A percentile compares a stretch with the other conserved stretches of the same genome.
Conservation (phyloP, 306 rosid genomes). For the Vigna hirtella region DNA sequence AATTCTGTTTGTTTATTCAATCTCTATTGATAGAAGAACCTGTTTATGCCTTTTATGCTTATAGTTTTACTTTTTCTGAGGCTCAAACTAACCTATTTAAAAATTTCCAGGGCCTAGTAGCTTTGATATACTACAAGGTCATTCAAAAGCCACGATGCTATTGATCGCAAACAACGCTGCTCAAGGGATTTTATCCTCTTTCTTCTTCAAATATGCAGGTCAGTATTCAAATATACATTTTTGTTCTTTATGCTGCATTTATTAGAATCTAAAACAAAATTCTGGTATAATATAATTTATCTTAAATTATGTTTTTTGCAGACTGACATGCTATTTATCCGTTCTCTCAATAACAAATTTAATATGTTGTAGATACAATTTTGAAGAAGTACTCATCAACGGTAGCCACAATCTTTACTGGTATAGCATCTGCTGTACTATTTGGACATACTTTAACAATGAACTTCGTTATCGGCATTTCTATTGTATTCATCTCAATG, state of each 20-base stretch:
- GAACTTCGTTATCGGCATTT: constrained; percentile 93
- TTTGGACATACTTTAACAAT: constrained; percentile 94
- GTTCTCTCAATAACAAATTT: constrained; percentile 32
- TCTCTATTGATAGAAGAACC: constrained; percentile 10
- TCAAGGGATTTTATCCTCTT: constrained; percentile 96
- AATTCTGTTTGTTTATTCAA: constrained; percentile 19
- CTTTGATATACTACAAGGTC: constrained; percentile 95
- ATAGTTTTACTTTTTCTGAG: constrained; percentile 14
- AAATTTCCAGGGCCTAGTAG: constrained; percentile 79
- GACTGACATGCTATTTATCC: constrained; percentile 15
- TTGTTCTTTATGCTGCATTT: neutral
- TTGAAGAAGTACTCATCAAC: constrained; percentile 98
- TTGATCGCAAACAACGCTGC: constrained; percentile 96
- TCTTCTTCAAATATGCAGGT: constrained; percentile 99
- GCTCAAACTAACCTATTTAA: constrained; percentile 44
- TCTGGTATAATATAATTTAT: constrained; percentile 7
- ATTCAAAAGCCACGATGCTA: constrained; percentile 93
- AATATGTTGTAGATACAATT: constrained; percentile 82
- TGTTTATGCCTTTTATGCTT: neutral
- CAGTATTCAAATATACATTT: constrained; percentile 26
- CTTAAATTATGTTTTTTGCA: constrained; percentile 14
- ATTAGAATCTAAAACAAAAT: constrained; percentile 5
- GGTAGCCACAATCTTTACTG: constrained; percentile 97
- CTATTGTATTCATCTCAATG: constrained; percentile 98
- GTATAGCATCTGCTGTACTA: constrained; percentile 91